These are phyloP conservation scores for Jatropha podagrica DNA, from an alignment of 441 rosid genomes.

Conservation along the genomic window DNA sequence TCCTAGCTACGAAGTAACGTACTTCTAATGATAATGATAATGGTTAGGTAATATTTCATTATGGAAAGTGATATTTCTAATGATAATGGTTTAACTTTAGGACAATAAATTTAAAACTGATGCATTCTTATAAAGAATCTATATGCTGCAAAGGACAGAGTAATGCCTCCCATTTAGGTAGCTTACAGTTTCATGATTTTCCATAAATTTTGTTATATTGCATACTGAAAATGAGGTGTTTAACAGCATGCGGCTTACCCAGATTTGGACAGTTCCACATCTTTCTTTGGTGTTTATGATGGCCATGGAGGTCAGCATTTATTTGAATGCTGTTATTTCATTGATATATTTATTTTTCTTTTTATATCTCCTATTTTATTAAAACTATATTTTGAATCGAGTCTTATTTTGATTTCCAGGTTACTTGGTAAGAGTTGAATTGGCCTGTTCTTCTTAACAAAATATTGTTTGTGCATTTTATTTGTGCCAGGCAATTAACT, in stretches of 20 bases:
- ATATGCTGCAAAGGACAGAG: background rate
- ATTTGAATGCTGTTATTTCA: conserved; percentile 35
- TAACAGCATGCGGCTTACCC: conserved; percentile 85
- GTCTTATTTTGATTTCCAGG: background rate
- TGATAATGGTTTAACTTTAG: background rate
- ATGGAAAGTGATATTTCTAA: background rate
- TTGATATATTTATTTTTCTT: background rate
- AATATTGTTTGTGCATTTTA: background rate
- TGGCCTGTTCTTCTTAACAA: background rate
- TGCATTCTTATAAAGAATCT: background rate
- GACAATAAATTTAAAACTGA: background rate
- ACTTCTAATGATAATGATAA: background rate
- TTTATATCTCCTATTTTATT: background rate
- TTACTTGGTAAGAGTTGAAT: background rate
- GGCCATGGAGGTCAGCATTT: conserved; percentile 98
- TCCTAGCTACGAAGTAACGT: too few species aligned
- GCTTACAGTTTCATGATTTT: conserved; percentile 8
- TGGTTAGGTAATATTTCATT: too few species aligned
- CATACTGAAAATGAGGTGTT: conserved; percentile 28
- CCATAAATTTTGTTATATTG: background rate
- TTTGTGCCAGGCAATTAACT: background rate
- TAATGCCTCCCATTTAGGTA: background rate
- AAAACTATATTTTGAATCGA: background rate
- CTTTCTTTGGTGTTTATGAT: conserved; percentile 96
- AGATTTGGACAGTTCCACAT: conserved; percentile 72